phyloP scores from a whole-genome alignment of 495 filamentous ascomycete genomes.

The Lentithecium fluviatile region DNA sequence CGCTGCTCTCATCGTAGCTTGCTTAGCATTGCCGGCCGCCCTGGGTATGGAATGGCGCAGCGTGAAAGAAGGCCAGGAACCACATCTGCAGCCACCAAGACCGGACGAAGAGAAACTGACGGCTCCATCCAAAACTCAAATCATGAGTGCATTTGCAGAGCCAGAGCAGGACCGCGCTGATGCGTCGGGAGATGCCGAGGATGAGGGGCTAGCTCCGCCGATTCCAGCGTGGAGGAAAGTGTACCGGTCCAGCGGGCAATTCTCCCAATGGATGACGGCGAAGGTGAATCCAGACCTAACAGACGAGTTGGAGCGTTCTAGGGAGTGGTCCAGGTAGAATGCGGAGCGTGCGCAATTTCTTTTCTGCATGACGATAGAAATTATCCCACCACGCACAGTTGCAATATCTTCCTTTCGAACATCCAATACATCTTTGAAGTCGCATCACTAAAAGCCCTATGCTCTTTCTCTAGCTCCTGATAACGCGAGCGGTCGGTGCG shows the following conservation, averaged over 20 bases:
- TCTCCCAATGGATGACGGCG: not conserved
- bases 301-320: not conserved
- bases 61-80: conserved; percentile 13
- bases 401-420: no score
- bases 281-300: conserved; percentile 8
- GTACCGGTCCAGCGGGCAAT: not conserved
- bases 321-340: not conserved
- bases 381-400: no score
- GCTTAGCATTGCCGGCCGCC: conserved; percentile 11
- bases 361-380: no score
- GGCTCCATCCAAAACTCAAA: not conserved
- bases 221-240: not conserved
- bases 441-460: no score
- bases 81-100: not conserved
- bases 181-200: not conserved
- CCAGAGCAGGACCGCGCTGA: not conserved
- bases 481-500: no score
- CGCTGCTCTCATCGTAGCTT: conserved; percentile 21
- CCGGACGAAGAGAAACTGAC: not conserved
- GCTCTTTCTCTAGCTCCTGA: no score
- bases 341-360: not conserved
- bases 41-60: conserved; percentile 32
- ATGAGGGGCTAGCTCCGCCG: not conserved
- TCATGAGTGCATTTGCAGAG: not conserved
- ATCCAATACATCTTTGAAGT: no score